Conservation (phyloP, 2,329 filamentous ascomycete genomes). For the Magnaporthales sp. region DNA sequence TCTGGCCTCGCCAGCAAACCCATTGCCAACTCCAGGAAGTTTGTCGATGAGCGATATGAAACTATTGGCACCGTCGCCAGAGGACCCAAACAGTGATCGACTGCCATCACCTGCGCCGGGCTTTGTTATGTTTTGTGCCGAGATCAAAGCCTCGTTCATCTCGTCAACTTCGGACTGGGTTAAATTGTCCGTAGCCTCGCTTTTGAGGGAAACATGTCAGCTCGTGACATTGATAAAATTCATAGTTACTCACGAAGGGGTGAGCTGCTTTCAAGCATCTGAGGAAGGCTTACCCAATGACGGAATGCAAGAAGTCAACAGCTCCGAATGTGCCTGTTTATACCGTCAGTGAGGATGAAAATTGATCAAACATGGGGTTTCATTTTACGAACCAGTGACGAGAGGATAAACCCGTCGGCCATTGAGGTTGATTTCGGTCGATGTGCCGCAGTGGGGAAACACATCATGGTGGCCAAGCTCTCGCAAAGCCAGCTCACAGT, state of each 20-base stretch:
- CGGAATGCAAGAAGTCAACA: constrained; percentile 78
- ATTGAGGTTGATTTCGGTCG: constrained; percentile 55
- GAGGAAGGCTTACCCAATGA: constrained; percentile 32
- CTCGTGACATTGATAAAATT: neutral
- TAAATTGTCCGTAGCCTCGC: constrained; percentile 73
- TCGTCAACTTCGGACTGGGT: constrained; percentile 79
- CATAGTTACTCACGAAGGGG: neutral
- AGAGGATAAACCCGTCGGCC: constrained; percentile 65
- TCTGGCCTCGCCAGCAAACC: constrained; percentile 58
- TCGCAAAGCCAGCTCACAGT: constrained; percentile 67
- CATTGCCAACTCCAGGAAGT: constrained; percentile 61
- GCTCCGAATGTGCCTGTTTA: constrained; percentile 56
- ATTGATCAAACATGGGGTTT: neutral
- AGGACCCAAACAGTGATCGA: constrained; percentile 25
- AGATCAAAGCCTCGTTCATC: constrained; percentile 65
- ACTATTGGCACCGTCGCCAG: constrained; percentile 22
- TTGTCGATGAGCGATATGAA: constrained; percentile 68
- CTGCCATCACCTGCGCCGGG: constrained; percentile 7
- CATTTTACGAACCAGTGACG: constrained; percentile 43
- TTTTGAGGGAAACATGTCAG: constrained; percentile 4
- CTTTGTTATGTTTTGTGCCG: constrained; percentile 46
- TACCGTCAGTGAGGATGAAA: neutral
- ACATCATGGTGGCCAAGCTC: constrained; percentile 62
- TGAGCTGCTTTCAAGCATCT: neutral
- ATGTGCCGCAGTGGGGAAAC: constrained; percentile 64